phyloP scores from a whole-genome alignment of 768 basidiomycete genomes.

The Leccinum incarnatum region DNA sequence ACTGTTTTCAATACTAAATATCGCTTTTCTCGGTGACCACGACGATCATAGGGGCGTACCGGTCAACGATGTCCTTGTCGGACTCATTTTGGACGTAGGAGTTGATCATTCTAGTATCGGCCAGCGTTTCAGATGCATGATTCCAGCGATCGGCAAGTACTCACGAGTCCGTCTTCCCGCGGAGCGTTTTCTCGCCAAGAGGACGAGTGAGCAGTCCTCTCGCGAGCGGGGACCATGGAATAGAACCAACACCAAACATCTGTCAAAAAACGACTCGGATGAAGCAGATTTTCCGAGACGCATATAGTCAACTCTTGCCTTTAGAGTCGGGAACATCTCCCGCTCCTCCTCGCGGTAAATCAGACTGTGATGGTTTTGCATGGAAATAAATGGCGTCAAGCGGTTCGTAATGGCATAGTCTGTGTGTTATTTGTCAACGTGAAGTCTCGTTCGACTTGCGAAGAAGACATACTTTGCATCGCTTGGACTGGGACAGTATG shows the following conservation, averaged over 20 bases:
- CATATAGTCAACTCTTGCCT: conserved; percentile 15
- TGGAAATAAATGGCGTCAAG: conserved; percentile 55
- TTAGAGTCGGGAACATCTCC: conserved; percentile 52
- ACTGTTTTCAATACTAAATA: background rate
- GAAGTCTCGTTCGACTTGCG: background rate
- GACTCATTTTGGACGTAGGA: conserved; percentile 11
- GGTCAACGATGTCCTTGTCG: conserved; percentile 8
- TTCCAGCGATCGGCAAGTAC: background rate
- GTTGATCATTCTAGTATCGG: background rate
- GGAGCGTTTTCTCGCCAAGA: conserved; percentile 4
- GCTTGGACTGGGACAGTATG: conserved; percentile 32
- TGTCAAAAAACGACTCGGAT: conserved; percentile 35
- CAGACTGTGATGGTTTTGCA: conserved; percentile 61
- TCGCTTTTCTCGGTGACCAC: background rate
- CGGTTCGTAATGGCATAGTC: conserved; percentile 42
- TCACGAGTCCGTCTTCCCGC: conserved; percentile 1
- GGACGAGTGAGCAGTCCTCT: conserved; percentile 4
- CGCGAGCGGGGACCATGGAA: conserved; percentile 6
- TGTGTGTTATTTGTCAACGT: conserved; percentile 10
- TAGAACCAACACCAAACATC: conserved; percentile 8
- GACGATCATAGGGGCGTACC: background rate
- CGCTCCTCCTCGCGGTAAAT: conserved; percentile 61
- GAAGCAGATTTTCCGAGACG: conserved; percentile 42
- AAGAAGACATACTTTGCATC: conserved; percentile 35
- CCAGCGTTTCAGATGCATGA: background rate